phyloP scores from a whole-genome alignment of 176 grass and related monocot genomes.

The Hordeum marinum region DNA sequence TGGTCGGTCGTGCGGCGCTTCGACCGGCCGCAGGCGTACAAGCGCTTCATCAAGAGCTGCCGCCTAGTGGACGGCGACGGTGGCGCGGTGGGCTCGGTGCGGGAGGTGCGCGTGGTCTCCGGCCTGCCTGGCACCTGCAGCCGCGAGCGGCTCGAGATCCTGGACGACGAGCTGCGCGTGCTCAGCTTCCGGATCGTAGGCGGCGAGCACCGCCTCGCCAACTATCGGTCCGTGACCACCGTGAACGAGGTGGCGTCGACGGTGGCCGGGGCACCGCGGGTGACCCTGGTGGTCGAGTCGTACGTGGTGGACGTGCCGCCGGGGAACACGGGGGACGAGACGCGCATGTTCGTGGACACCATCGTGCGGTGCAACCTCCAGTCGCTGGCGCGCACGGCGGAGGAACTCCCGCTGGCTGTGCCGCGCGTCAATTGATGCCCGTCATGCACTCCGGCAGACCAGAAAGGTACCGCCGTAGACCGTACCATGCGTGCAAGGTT shows the following conservation, averaged over 20 bases:
- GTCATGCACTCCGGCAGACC: not conserved
- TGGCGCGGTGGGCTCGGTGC: slow-evolving; percentile 50
- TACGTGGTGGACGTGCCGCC: slow-evolving; percentile 78
- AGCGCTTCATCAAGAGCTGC: slow-evolving; percentile 75
- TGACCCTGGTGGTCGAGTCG: slow-evolving; percentile 73
- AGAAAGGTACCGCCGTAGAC: not conserved
- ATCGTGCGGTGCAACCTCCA: slow-evolving; percentile 81
- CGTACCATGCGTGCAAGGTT: not conserved
- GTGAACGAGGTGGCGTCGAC: slow-evolving; percentile 37
- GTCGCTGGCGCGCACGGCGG: slow-evolving; percentile 50
- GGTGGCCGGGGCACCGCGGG: not conserved
- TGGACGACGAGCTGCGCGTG: slow-evolving; percentile 66
- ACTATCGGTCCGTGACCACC: slow-evolving; percentile 86
- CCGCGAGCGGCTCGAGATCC: slow-evolving; percentile 77
- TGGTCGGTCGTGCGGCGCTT: slow-evolving; percentile 94
- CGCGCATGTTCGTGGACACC: slow-evolving; percentile 60
- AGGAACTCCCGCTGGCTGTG: slow-evolving; percentile 8
- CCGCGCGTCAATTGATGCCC: slow-evolving; percentile 11
- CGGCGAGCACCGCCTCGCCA: slow-evolving; percentile 77
- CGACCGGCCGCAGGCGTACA: slow-evolving; percentile 82
- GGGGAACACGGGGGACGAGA: slow-evolving; percentile 85
- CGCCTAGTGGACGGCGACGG: slow-evolving; percentile 66
- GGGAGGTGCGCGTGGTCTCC: slow-evolving; percentile 61
- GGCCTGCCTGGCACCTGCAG: slow-evolving; percentile 59
- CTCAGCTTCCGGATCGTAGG: slow-evolving; percentile 80